Evolutionary conservation across 139 green algal genomes (phyloP), one percentile per base, ranked within the genome.

Genomic region (Volvox reticuliferus): DNA sequence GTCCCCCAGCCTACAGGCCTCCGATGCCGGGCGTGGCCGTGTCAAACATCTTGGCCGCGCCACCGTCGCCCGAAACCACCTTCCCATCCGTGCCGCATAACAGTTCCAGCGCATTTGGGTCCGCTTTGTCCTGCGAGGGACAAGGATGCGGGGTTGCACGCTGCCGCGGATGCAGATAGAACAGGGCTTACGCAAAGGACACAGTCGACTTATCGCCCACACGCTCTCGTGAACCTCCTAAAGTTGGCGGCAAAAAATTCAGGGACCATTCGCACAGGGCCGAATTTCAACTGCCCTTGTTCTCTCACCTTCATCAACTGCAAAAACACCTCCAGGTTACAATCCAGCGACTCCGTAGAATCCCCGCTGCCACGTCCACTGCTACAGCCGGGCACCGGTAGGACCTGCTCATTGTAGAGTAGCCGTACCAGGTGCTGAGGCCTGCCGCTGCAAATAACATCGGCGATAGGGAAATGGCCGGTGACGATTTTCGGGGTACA

Each of bases 361-460:
- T 28, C 65, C 26, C 28, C 55, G 17, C 24, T 37, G 5, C 26
- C 71, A 71, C 61, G 14, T n/a, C 22, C 65, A 5, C 22, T 61
- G 50, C 65, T 35, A 36, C 93, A 95, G 32, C 91, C 88, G 2
- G 93, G 93, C 14, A 93, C 3, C 0, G 44, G 69, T 65, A 95
- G 24, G 63, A 95, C 86, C 75, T 95, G 93, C 89, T 95, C 93
- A 73, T 95, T 95, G 82, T 95, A 93, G n/a, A 95, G 82, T 55
- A 95, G 91, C 26, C 93, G 79, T 61, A 95, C 91, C 17, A 89
- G 55, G 69, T 88, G 86, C 24, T 28, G 14, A 0, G 80, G 80
- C 30, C 68, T 14, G 55, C 86, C 55, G 65, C 61, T 86, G 71
- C 1, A 12, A 12, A 73, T 55, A 9, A 55, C 44, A 55, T n/a